Base-by-base conservation (phyloP, 441 rosid species). In the Bocquillonia castaneifolia region DNA sequence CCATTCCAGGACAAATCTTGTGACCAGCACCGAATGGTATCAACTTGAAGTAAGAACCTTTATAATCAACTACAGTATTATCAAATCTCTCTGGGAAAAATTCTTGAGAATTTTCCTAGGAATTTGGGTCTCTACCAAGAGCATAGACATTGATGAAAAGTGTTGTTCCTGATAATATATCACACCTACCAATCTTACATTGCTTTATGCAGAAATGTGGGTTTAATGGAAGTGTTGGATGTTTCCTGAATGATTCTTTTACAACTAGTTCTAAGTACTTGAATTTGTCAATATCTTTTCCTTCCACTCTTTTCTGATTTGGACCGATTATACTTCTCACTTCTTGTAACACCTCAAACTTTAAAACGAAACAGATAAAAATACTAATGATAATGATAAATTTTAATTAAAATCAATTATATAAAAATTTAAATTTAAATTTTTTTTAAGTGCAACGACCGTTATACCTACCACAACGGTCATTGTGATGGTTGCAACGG, bases 161-260 rank as follows among this genome's bases (percentile, higher is more conserved):
- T 18, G 59, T 44, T 54, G 68, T 66, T 9, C 57, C 14, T 1
- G 71, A 64, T n/a, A 37, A 40, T 15, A 75, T 31, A 5, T 70
- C 64, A 2, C 55, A 70, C 2, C 53, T 65, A 7, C 37, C 64
- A 37, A 74, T 17, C 10, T 74, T 59, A 28, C 23, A 13, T 17
- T 20, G 53, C 45, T 44, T 62, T 39, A 25, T 60, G 64, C 13
- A 57, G 68, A 10, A 58, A 47, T 63, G 66, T 9, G 66, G 60
- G 13, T 68, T 14, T 8, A 74, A 40, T n/a, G 68, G 20, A 5
- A 37, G 6, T 29, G 77, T 52, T 14, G 72, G 69, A 25, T 73
- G 77, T 23, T 61, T 42, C 26, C 77, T 61, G 13, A 68, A 63
- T 17, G 68, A 60, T 59, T 73, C 76, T 45, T 61, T 73, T 1